Base-by-base conservation (phyloP, 1,139 yeast genomes). In the Diutina sp. region DNA sequence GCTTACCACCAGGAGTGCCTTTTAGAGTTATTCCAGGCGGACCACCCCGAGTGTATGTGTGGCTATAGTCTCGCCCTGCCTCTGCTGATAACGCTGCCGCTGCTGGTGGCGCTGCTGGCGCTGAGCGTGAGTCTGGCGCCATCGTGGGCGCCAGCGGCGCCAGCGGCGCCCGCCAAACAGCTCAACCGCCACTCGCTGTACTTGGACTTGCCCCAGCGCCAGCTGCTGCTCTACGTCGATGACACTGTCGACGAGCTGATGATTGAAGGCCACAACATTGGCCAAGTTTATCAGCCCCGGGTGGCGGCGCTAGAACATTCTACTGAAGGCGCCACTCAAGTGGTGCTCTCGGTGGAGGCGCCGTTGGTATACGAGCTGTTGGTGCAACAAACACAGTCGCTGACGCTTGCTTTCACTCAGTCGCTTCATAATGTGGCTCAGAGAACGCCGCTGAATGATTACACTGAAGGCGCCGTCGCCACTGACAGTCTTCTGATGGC, bases 321-420 rank as follows among this genome's bases (percentile, higher is more conserved):
- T 12, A 1, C 41, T 6, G 8, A 11, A 1, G 28, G 9, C 7
- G 3, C 53, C 11, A 50, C 53, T 5, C 44, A 50, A 29, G 21
- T 50, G 53, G 53, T 30, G 28, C 14, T 50, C 8, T 29, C 44
- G 14, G 44, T 50, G 8, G 32, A 50, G 29, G 53, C 53, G 9
- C 53, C 53, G 41, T 21, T n/a, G 35, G 53, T 50, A n/a, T 50
- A 50, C 44, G 53, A 50, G 9, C 41, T 32, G 53, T 16, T 50
- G 12, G 53, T 50, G 8, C 41, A 30, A 11, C 44, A 30, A 25
- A 50, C 32, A 12, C 44, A 50, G 6, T 32, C 16, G 41, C 44
- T n/a, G 28, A 50, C 44, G 25, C n/a, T 16, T n/a, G 53, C 32
- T 16, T 50, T 50, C 8, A 21, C 53, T 2, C 44, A 32, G 29